These are phyloP conservation scores for Turritis glabra DNA, from an alignment of 345 rosid genomes.

Conservation along the genomic window DNA sequence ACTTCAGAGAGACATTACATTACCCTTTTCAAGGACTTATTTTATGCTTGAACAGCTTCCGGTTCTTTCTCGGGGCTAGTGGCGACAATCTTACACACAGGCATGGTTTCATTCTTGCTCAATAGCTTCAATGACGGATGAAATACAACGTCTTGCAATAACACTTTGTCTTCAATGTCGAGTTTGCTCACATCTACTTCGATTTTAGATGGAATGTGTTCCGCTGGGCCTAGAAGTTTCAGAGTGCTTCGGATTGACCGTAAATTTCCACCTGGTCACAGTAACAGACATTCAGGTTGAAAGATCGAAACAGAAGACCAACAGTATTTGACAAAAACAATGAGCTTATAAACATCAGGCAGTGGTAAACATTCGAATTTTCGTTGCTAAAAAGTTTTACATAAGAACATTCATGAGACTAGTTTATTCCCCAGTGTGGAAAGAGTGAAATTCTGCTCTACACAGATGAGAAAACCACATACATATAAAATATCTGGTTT, in stretches of 20 bases:
- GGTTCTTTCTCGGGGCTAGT: constrained; percentile 41
- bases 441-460: not conserved
- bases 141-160: constrained; percentile 56
- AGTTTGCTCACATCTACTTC: constrained; percentile 87
- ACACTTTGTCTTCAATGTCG: constrained; percentile 69
- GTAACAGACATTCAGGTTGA: not conserved
- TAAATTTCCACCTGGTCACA: constrained; percentile 65
- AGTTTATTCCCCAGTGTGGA: not conserved
- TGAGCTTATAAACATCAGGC: not conserved
- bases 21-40: not conserved
- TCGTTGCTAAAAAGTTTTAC: not conserved
- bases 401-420: not conserved
- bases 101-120: constrained; percentile 68
- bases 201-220: constrained; percentile 73
- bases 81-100: constrained; percentile 73
- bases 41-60: constrained; percentile 34
- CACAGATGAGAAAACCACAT: not conserved
- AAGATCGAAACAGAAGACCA: not conserved
- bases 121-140: constrained; percentile 77
- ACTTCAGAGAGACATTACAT: not conserved
- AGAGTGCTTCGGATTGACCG: constrained; percentile 52
- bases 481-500: not conserved
- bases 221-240: constrained; percentile 65
- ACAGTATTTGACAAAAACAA: not conserved
- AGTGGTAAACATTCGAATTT: not conserved